Conservation (phyloP, 1,284 basidiomycete species). For the Trichosporon faecale region DNA sequence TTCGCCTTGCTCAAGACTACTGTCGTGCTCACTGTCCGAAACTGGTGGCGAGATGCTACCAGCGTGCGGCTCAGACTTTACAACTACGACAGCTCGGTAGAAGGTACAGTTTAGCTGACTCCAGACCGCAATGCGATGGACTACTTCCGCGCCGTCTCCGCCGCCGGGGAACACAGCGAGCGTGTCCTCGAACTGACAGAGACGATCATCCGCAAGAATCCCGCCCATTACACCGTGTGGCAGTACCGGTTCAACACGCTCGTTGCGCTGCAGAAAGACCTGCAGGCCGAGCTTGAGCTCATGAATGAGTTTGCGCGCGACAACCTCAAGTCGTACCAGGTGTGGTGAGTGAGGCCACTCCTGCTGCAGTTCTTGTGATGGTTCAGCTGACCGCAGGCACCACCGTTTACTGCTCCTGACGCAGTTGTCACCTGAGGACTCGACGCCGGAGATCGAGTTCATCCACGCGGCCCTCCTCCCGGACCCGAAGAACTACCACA, state of each 20-base stretch:
- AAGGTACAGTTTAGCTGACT: slow-evolving; percentile 11
- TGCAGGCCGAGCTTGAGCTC: slow-evolving; percentile 70
- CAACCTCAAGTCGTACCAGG: slow-evolving; percentile 90
- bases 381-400: slow-evolving; percentile 56
- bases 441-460: slow-evolving; percentile 67
- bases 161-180: slow-evolving; percentile 68
- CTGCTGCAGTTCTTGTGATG: background rate
- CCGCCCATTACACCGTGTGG: slow-evolving; percentile 94
- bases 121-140: slow-evolving; percentile 86
- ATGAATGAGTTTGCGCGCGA: slow-evolving; percentile 79
- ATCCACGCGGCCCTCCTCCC: slow-evolving; percentile 65
- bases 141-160: slow-evolving; percentile 80
- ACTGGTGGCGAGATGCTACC: too few relatives aligned
- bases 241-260: slow-evolving; percentile 87
- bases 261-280: slow-evolving; percentile 62
- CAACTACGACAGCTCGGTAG: too few relatives aligned
- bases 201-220: slow-evolving; percentile 77
- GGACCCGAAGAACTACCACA: slow-evolving; percentile 93
- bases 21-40: too few relatives aligned
- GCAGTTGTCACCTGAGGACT: slow-evolving; percentile 59
- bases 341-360: slow-evolving; percentile 60
- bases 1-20: too few relatives aligned
- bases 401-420: slow-evolving; percentile 75
- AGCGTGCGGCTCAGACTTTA: too few relatives aligned
- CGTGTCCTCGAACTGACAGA: slow-evolving; percentile 82